Evolutionary conservation across 352 stramenopile species (phyloP), one percentile per base, ranked within the genome.

Genomic region (Hyaloperonospora arabidopsidis): DNA sequence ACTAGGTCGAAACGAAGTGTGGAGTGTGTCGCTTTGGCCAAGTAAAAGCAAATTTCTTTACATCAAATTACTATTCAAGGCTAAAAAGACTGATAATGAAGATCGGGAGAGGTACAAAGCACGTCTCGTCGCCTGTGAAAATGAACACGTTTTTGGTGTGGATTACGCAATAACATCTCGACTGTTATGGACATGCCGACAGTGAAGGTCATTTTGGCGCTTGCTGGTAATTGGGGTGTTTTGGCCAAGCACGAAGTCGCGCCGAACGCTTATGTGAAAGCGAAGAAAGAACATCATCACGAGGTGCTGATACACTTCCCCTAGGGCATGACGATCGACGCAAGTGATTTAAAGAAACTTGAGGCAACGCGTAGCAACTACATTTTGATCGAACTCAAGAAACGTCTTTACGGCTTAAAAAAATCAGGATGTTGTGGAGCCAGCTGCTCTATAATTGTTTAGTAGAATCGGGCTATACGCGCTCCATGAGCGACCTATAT

Each of bases 341-440:
- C 39, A 1, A 5, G 15, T 18, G 21, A 19, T 5, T 13, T 17
- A 7, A 29, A 28, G 44, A 32, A 39, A 23, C 29, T 59, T 13
- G 50, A 47, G 5, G 57, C 65, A 0, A 15, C 1, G 3, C 44
- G 32, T n/a, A 10, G n/a, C 6, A 17, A 29, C 1, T 45, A 71
- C 19, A 23, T 68, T 0, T 35, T 21, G 15, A 23, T 68, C 34
- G 15, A 45, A 6, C 21, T 74, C 0, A 25, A 54, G 18, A 67
- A 69, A 11, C 65, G 54, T 15, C 40, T 76, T 0, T 76, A 76
- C 32, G 57, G 66, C 0, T 36, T 73, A 0, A 67, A 70, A 38
- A 57, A 71, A 19, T 57, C 58, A 0, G 63, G 70, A 14, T 14
- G 65, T 22, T 74, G 15, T 79, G 63, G 68, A 47, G 52, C 45